phyloP scores from a whole-genome alignment of 2,329 filamentous ascomycete species.

The Fusarium abutilonis region DNA sequence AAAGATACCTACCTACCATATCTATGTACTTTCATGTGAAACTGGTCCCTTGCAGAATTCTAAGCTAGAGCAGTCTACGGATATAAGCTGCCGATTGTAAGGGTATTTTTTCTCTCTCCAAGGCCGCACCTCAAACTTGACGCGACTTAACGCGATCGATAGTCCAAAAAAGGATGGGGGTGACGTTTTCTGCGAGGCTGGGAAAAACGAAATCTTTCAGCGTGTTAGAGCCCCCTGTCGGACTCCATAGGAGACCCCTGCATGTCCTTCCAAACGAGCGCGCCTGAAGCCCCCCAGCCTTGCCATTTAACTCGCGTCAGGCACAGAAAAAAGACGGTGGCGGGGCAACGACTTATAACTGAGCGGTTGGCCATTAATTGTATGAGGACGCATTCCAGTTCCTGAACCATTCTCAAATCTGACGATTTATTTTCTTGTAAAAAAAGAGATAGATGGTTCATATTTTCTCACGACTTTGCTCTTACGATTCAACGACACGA shows the following conservation, averaged over 20 bases:
- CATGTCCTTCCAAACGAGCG: constrained; percentile 14
- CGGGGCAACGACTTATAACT: constrained; percentile 60
- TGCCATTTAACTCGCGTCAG: constrained; percentile 44
- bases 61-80: too few relatives aligned
- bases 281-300: constrained; percentile 46
- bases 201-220: constrained; percentile 16
- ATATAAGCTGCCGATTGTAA: not conserved
- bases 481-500: constrained; percentile 13
- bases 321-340: constrained; percentile 55
- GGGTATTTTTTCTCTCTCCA: too few relatives aligned
- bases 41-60: constrained; percentile 15
- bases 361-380: constrained; percentile 17
- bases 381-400: constrained; percentile 26
- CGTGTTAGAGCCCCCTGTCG: constrained; percentile 34
- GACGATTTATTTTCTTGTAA: not conserved
- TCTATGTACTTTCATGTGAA: constrained; percentile 1
- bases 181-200: constrained; percentile 41
- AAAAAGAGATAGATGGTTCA: not conserved
- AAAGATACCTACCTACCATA: not conserved
- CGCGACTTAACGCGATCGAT: constrained; percentile 1
- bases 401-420: constrained; percentile 6
- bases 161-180: constrained; percentile 2
- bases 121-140: too few relatives aligned
- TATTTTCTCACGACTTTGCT: not conserved
- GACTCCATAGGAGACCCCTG: constrained; percentile 29